Conservation (phyloP, 345 rosid genomes). For the Populus deltoides region DNA sequence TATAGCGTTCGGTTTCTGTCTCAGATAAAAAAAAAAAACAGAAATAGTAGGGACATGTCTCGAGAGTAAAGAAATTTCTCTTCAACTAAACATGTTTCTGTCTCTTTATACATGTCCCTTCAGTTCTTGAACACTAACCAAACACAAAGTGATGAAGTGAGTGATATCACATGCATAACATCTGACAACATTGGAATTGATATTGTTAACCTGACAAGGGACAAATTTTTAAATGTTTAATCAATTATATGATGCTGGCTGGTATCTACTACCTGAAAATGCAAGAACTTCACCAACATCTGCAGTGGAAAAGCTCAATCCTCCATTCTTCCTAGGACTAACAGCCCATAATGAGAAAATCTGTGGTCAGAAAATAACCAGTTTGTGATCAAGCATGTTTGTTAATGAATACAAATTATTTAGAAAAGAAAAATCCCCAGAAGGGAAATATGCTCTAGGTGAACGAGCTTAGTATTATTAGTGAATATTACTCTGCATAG, state of each 20-base stretch:
- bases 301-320: conserved; percentile 42
- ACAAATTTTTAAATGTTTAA: not conserved
- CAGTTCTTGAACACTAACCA: not conserved
- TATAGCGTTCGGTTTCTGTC: too few relatives aligned
- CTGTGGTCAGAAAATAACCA: conserved; percentile 17
- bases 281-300: conserved; percentile 59
- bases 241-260: not conserved
- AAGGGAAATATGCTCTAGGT: not conserved
- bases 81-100: too few relatives aligned
- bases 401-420: not conserved
- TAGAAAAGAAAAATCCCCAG: not conserved
- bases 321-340: conserved; percentile 46
- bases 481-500: conserved; percentile 34
- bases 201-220: not conserved
- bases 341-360: conserved; percentile 57
- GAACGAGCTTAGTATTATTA: not conserved
- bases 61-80: too few relatives aligned
- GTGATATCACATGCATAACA: not conserved
- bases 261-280: conserved; percentile 37
- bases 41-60: too few relatives aligned
- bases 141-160: not conserved
- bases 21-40: too few relatives aligned
- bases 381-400: not conserved
- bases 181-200: not conserved
- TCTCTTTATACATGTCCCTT: not conserved